Evolutionary conservation across 352 stramenopile species (phyloP).

Genomic region (Phytophthora cryptogea): DNA sequence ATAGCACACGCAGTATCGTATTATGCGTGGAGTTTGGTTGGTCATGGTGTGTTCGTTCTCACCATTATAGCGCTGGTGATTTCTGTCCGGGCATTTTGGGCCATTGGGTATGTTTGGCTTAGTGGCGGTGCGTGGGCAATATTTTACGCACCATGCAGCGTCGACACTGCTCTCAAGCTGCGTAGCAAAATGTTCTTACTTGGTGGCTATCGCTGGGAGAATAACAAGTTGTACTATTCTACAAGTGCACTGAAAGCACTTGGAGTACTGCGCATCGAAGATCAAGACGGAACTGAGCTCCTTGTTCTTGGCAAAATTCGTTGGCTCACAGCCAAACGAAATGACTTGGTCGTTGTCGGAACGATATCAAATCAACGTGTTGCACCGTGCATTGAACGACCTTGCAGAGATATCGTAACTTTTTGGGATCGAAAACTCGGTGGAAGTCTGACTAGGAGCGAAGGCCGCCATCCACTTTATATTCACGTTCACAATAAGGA

Average conservation of each 20-base stretch:
- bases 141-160: conserved; percentile 4
- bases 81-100: background rate
- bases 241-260: conserved; percentile 18
- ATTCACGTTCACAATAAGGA: background rate
- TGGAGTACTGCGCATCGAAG: conserved; percentile 8
- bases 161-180: conserved; percentile 4
- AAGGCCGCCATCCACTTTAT: background rate
- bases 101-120: background rate
- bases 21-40: conserved; percentile 21
- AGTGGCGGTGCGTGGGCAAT: background rate
- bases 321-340: conserved; percentile 2
- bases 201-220: conserved; percentile 7
- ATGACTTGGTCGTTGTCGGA: conserved; percentile 10
- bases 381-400: background rate
- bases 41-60: conserved; percentile 21
- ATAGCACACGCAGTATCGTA: conserved; percentile 17
- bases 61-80: background rate
- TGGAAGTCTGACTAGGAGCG: background rate
- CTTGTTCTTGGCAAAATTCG: conserved; percentile 13
- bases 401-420: background rate
- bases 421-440: conserved; percentile 4
- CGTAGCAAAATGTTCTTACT: conserved; percentile 7
- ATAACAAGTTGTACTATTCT: conserved; percentile 13
- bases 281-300: conserved; percentile 9
- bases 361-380: background rate